Evolutionary conservation across 768 basidiomycete species (phyloP), one percentile per base, ranked within the genome.

Genomic region (Podaxis sp.): DNA sequence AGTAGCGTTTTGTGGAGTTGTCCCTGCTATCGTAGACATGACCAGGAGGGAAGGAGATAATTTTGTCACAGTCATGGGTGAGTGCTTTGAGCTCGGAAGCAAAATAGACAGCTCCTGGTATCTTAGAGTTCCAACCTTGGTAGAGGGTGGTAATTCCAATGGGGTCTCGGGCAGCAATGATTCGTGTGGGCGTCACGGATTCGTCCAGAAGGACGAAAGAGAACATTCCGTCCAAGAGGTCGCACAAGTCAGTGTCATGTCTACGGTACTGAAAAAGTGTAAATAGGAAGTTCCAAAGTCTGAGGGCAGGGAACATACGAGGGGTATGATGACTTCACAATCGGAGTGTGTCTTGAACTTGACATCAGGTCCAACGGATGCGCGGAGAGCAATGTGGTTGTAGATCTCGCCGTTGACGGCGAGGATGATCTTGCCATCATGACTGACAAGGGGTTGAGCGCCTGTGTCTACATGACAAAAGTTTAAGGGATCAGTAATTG

Each of bases 321-420:
- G 76, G 67, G 96, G 92, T 65, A 99, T 84, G 68, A 99, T 96
- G 69, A 97, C 88, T 75, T 99, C 97, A 75, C 97, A 99, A 71
- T 99, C 97, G 0, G 96, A 98, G 71, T 96, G 93, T 0, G 96
- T 99, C 82, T 94, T 97, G 83, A 99, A 96, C 62, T 86, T 87
- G 67, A 87, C 84, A 61, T 78, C 81, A 49, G 85, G 72, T 40
- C 84, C 87, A 59, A 95, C 76, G 26, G 75, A 77, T 56, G 87
- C 84, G 63, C 93, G 86, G 57, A 99, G 86, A 17, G 88, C 82
- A 60, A 92, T 76, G 72, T 99, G 94, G 82, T 99, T 99, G 83
- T 99, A 99, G 70, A 99, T 99, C 77, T 99, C 97, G 57, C 97
- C 97, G 76, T 99, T 99, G 72, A 99, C 97, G 63, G 92, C 86